Base-by-base conservation (phyloP, 805 yeast genomes). In the Candida xiaguanensis region DNA sequence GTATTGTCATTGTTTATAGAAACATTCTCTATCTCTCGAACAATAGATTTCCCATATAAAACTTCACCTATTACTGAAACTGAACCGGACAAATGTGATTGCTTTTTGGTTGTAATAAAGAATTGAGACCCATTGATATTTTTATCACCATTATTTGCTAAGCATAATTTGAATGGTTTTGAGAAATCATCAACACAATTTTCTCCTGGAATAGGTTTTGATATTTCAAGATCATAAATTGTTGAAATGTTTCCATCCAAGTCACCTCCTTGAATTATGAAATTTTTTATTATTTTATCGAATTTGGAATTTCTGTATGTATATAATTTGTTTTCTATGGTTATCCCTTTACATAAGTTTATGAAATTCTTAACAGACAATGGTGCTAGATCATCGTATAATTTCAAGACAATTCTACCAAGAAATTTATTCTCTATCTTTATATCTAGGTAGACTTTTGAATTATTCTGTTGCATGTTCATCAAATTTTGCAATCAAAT, bases 21-120 rank as follows among this genome's bases (percentile, higher is more conserved):
- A 3, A 63, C 67, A 33, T 69, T 65, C 55, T 85, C 95, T 15
- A 83, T 62, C 19, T 78, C 79, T 50, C 90, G 67, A 0, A 85
- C 70, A 1, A 84, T 82, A 2, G 82, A 80, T 55, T 81, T 83
- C 13, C 87, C 95, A 49, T 67, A 70, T 6, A 67, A 50, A 8
- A 88, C 89, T 41, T 63, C 65, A 1, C 96, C 96, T 60, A 89
- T 83, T 2, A 86, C 79, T 0, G 90, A 69, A 53, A 86, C 90
- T 49, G 82, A 83, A 0, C 87, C 86, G 31, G 74, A 77, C 42
- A 89, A 62, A 59, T 88, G 96, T 1, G 87, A 82, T 7, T 81
- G 74, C 2, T 87, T 75, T 38, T 69, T 74, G 1, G 89, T 80
- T 8, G 81, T 76, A 31, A 85, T 80, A 52, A 85, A 85, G 53